These are phyloP conservation scores for Acacia concinna DNA, from an alignment of 331 rosid species.

Conservation along the genomic window DNA sequence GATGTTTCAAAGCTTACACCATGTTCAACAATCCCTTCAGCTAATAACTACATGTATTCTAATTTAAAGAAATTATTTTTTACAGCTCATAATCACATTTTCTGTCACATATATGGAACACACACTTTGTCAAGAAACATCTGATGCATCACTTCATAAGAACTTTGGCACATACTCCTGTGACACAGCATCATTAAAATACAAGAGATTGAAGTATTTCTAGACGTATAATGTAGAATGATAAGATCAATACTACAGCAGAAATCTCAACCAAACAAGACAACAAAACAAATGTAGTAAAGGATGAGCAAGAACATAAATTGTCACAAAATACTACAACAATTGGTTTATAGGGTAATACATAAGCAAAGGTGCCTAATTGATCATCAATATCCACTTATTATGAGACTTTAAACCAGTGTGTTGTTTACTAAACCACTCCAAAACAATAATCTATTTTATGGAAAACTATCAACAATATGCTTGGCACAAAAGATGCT, in stretches of 20 bases:
- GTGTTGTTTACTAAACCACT: not conserved
- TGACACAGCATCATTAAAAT: not conserved
- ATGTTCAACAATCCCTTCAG: not conserved
- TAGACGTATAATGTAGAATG: not conserved
- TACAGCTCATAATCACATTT: not conserved
- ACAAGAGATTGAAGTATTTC: not conserved
- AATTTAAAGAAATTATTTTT: not conserved
- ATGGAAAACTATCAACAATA: not conserved
- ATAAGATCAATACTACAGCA: not conserved
- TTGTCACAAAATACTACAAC: not conserved
- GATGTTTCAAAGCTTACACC: not conserved
- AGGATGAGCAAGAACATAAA: not conserved
- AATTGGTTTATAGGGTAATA: not conserved
- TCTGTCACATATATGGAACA: not conserved
- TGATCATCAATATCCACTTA: not conserved
- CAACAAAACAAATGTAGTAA: not conserved
- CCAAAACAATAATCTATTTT: not conserved
- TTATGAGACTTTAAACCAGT: not conserved
- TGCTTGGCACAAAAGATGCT: not conserved
- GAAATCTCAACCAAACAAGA: not conserved
- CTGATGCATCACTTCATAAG: not conserved
- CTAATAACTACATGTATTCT: not conserved
- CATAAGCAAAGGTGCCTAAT: not conserved
- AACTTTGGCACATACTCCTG: not conserved
- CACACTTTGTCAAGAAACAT: not conserved